A percentile compares a stretch with the other conserved stretches of the same genome.
phyloP scores from a whole-genome alignment of 2,329 filamentous ascomycete genomes.

The Fusarium sp. region DNA sequence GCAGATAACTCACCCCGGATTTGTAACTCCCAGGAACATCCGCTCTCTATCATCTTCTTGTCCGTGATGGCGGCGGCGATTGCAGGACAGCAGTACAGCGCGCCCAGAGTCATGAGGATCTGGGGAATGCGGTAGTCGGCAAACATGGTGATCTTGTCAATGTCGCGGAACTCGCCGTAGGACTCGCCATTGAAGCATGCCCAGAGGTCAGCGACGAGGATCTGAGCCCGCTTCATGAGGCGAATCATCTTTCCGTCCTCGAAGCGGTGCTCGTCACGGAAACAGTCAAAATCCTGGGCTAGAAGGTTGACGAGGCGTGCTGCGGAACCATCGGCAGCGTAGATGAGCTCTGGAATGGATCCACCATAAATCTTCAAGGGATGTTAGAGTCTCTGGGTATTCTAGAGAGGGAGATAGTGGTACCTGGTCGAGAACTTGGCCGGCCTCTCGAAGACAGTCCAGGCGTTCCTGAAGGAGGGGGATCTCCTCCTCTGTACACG shows the following conservation, averaged over 20 bases:
- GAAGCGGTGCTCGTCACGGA: conserved; percentile 83
- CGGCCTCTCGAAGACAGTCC: conserved; percentile 83
- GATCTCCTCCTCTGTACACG: conserved; percentile 86
- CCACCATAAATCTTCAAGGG: conserved; percentile 75
- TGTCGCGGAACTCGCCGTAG: conserved; percentile 86
- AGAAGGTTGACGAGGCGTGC: conserved; percentile 87
- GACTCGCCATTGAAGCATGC: conserved; percentile 87
- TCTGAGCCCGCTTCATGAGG: conserved; percentile 94
- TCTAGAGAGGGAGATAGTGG: neutral
- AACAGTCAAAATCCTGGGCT: conserved; percentile 83
- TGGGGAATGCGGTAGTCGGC: conserved; percentile 98
- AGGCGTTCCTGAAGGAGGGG: conserved; percentile 84
- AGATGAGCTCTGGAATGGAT: conserved; percentile 78
- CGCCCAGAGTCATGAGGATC: conserved; percentile 85
- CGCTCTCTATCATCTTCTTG: conserved; percentile 73
- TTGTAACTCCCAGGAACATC: conserved; percentile 85
- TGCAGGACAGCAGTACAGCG: conserved; percentile 84
- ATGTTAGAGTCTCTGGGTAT: neutral
- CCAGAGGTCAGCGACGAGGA: conserved; percentile 95
- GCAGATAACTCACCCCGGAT: conserved; percentile 70
- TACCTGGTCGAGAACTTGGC: conserved; percentile 81
- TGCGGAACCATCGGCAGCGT: conserved; percentile 80
- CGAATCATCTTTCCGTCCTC: conserved; percentile 78
- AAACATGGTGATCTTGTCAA: conserved; percentile 98
- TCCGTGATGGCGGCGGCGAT: conserved; percentile 77